Evolutionary conservation across 2,329 filamentous ascomycete species (phyloP), one percentile per base, ranked within the genome.

Genomic region (Xylariaceae sp.): DNA sequence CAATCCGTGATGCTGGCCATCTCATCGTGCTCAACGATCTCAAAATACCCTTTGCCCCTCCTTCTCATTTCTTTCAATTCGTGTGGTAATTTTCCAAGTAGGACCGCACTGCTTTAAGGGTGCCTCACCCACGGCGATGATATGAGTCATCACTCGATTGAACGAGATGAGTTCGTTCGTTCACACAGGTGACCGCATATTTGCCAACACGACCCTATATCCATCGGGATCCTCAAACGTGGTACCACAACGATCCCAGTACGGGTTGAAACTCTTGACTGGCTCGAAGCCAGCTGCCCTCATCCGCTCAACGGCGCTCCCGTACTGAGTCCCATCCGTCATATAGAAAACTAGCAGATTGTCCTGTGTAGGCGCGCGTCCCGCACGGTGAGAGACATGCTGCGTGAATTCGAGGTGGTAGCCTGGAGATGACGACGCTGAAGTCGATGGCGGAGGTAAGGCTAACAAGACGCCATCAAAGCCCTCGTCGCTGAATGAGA

Each of bases 321-420:
- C 29, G 21, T 62, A 57, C 21, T 33, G 53, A 26, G 41, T 23
- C 31, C 55, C 24, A 21, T 54, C 41, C 2, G 60, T 53, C 37
- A 62, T 6, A 41, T 60, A 62, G 50, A 62, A 60, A 28, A 62
- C 16, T 4, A 62, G 50, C 23, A 62, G 21, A 39, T 60, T 60
- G 33, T 62, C 60, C 12, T 52, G 53, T 12, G 60, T 62, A 6
- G 60, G 60, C n/a, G 60, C 60, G 24, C 57, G 60, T 11, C 60
- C 57, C 5, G 53, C 60, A 3, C 34, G 50, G 19, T 62, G 57
- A 24, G 49, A 44, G 11, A 14, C 49, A 6, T 56, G 36, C 21
- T 54, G 57, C 3, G 60, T 62, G 29, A 62, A 62, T 44, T 62
- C 57, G 23, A 62, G 53, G 37, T 62, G 60, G 45, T 62, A 62